Evolutionary conservation across 352 stramenopile genomes (phyloP), one percentile per base, ranked within the genome.

Genomic region (Globisporangium polare): DNA sequence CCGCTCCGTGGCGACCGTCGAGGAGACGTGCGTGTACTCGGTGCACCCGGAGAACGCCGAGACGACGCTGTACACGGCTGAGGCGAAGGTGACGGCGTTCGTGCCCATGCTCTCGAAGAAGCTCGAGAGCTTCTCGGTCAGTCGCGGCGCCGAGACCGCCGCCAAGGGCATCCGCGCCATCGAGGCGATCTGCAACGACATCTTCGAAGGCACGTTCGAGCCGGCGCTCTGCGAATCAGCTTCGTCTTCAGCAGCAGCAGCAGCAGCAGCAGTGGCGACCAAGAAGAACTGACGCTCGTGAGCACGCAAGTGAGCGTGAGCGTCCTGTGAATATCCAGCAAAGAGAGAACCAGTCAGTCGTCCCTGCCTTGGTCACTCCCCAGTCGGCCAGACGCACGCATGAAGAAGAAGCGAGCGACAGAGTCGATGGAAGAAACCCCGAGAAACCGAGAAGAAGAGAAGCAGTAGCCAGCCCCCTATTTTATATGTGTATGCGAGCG

Each of bases 21-120:
- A 95, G 53, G 86, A 95, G 74, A 90, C 79, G 53, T 95, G 86
- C 61, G 75, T 92, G 31, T 95, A 95, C 75, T 86, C 80, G 47
- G 74, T 84, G 33, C 71, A 92, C 39, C 78, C 80, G 20, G 72
- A 87, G 5, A 74, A 88, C 58, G 58, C 63, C 6, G 59, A 77
- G 9, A 64, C 76, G 67, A 92, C 83, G 43, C 56, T 86, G 35
- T 95, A 95, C 63, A 73, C 73, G 39, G 81, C 84, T 2, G 75
- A 92, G 46, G 80, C 75, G 22, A 88, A 95, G 56, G 80, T 95
- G 18, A 90, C 81, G 43, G 86, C 86, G 22, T 95, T 95, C 53
- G 81, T 92, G 69, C 83, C 86, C 31, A 78, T 95, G 55, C 52
- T 95, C 9, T 81, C 75, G 22, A 82, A 89, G 63, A 93, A 93